Percentiles rank a stretch among this genome's conserved stretches.
Evolutionary conservation across 2,329 filamentous ascomycete genomes (phyloP).

Genomic region (Penicillium nordicum): DNA sequence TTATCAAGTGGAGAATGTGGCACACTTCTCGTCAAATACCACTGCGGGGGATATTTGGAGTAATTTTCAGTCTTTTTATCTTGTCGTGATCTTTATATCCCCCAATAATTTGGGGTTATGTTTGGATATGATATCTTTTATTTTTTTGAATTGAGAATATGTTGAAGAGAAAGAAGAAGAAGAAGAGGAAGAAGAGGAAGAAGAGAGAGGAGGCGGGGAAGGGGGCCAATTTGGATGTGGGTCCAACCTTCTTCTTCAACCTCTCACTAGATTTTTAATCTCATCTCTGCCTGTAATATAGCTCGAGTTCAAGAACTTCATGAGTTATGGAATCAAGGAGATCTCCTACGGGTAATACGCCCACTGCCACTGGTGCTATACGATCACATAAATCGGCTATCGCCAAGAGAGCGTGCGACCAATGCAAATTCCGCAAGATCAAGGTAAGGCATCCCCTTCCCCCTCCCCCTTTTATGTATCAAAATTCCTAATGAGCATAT

Average conservation of each 20-base stretch:
- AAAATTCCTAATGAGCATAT: background rate
- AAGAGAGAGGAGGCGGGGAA: background rate
- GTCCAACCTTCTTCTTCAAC: constrained; percentile 2
- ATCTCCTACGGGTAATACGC: constrained; percentile 14
- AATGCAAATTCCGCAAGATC: constrained; percentile 41
- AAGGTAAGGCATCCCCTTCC: constrained; percentile 25
- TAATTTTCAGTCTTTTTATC: background rate
- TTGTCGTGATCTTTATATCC: background rate
- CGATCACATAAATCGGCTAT: constrained; percentile 26
- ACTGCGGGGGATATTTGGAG: background rate
- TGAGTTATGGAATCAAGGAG: constrained; percentile 21
- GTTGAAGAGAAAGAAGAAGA: background rate
- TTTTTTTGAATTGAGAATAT: background rate
- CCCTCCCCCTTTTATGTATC: background rate
- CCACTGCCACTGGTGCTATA: constrained; percentile 17
- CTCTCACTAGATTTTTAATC: constrained; percentile 4
- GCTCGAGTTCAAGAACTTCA: background rate
- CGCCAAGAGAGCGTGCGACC: constrained; percentile 41
- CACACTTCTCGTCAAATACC: background rate
- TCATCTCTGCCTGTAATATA: background rate
- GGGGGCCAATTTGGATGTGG: constrained; percentile 1
- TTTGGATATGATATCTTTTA: too few species aligned
- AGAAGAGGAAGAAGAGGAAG: background rate
- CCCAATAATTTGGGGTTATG: background rate
- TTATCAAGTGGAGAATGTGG: background rate